Percentiles rank a stretch among this genome's conserved stretches.
Evolutionary conservation across 78 protist genomes (phyloP).

Genomic region (Neovahlkampfia damariscottae): DNA sequence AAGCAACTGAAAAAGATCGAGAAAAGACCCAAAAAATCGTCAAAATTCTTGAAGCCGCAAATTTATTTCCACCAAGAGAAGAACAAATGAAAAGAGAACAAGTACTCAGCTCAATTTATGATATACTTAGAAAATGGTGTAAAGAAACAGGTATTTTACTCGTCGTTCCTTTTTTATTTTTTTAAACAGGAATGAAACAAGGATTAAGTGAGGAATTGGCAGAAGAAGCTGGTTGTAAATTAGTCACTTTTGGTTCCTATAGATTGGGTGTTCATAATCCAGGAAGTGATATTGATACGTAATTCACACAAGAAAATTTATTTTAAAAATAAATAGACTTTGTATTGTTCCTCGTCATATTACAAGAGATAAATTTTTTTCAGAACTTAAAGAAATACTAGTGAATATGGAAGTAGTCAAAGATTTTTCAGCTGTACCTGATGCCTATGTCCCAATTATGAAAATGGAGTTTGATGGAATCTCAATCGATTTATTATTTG

Average conservation of each 20-base stretch:
- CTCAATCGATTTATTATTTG: constrained; percentile 81
- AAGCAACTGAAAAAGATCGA: not conserved
- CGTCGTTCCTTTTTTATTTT: not conserved
- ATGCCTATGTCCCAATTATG: constrained; percentile 88
- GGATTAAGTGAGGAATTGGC: not conserved
- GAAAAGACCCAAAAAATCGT: not conserved
- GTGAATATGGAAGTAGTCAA: constrained; percentile 4
- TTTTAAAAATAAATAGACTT: not conserved
- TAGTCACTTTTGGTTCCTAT: constrained; percentile 92
- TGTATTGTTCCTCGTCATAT: constrained; percentile 21
- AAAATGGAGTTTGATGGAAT: constrained; percentile 68
- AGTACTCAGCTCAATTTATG: not conserved
- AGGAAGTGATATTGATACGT: constrained; percentile 93
- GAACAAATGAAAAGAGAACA: not conserved
- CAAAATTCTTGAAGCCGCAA: not conserved
- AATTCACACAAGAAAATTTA: not conserved
- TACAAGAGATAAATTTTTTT: constrained; percentile 18
- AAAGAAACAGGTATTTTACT: not conserved
- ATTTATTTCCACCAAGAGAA: not conserved
- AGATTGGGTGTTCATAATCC: constrained; percentile 80
- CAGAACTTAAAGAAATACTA: not conserved
- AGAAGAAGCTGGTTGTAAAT: constrained; percentile 29
- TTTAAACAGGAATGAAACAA: no score
- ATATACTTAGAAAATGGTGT: not conserved
- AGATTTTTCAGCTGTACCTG: constrained; percentile 43